Conservation (phyloP, 2,329 filamentous ascomycete species). For the Aureobasidium lini region DNA sequence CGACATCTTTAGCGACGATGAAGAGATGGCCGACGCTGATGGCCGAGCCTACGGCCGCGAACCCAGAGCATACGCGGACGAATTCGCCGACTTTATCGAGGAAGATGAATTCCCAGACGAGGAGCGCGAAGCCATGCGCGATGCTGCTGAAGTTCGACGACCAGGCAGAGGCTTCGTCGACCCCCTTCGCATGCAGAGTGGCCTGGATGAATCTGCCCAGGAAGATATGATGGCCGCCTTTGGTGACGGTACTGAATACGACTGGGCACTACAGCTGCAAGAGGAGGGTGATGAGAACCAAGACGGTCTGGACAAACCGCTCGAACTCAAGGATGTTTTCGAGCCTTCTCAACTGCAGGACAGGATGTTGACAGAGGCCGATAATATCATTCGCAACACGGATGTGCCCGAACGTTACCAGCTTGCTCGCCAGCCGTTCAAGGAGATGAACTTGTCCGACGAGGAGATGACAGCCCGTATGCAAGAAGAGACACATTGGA, state of each 20-base stretch:
- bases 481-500: conserved; percentile 86
- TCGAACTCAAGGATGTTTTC: conserved; percentile 96
- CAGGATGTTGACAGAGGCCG: conserved; percentile 89
- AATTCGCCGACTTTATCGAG: conserved; percentile 91
- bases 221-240: conserved; percentile 97
- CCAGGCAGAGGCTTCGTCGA: conserved; percentile 63
- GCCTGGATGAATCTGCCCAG: conserved; percentile 82
- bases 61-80: conserved; percentile 56
- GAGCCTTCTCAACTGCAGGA: conserved; percentile 92
- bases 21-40: conserved; percentile 55
- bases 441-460: conserved; percentile 62
- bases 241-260: conserved; percentile 89
- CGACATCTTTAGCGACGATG: conserved; percentile 93
- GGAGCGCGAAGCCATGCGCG: conserved; percentile 65
- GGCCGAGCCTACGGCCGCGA: conserved; percentile 23
- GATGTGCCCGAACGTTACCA: conserved; percentile 95
- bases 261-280: conserved; percentile 86
- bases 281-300: conserved; percentile 74
- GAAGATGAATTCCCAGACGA: conserved; percentile 89
- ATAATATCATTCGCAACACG: conserved; percentile 79
- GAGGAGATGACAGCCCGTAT: conserved; percentile 59
- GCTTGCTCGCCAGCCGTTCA: conserved; percentile 81
- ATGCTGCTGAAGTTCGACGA: conserved; percentile 82
- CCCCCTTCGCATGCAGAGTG: conserved; percentile 56
- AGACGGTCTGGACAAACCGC: conserved; percentile 68